These are phyloP conservation scores for Nicotiana knightiana DNA, from an alignment of 257 asterid species.

Conservation along the genomic window DNA sequence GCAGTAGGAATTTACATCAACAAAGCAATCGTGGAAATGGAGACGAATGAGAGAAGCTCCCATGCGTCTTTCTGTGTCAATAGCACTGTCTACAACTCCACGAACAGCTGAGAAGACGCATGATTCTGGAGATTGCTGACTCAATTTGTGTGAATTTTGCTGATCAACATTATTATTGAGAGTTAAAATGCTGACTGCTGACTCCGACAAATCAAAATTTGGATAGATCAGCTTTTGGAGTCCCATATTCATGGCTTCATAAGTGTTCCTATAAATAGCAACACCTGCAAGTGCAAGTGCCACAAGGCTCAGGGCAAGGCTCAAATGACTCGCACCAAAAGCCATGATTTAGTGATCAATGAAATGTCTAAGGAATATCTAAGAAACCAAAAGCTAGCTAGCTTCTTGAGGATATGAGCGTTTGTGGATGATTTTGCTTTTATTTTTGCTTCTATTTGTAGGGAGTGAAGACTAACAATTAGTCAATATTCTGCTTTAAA, in stretches of 20 bases:
- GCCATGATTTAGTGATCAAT: background rate
- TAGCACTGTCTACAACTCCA: slow-evolving; percentile 1
- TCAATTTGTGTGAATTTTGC: background rate
- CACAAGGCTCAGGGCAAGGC: background rate
- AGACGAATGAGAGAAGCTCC: slow-evolving; percentile 17
- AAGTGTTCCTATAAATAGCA: slow-evolving; percentile 2
- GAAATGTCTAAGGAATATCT: background rate
- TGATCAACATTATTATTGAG: background rate
- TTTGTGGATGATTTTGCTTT: background rate
- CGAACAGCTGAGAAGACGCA: background rate
- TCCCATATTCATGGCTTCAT: background rate
- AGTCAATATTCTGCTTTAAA: background rate
- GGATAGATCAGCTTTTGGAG: background rate
- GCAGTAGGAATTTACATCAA: background rate
- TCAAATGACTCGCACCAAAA: slow-evolving; percentile 1
- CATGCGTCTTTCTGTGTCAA: slow-evolving; percentile 4
- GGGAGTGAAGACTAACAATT: background rate
- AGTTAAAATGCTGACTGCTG: background rate
- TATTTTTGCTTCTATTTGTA: background rate
- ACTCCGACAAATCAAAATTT: background rate
- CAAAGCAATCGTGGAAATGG: slow-evolving; percentile 15
- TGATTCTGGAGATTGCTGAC: background rate
- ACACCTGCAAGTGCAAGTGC: slow-evolving; percentile 6
- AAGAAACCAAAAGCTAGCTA: background rate
- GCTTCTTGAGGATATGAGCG: too few relatives aligned